Conservation (phyloP, 2,329 filamentous ascomycete genomes). For the Neofusicoccum sp. region DNA sequence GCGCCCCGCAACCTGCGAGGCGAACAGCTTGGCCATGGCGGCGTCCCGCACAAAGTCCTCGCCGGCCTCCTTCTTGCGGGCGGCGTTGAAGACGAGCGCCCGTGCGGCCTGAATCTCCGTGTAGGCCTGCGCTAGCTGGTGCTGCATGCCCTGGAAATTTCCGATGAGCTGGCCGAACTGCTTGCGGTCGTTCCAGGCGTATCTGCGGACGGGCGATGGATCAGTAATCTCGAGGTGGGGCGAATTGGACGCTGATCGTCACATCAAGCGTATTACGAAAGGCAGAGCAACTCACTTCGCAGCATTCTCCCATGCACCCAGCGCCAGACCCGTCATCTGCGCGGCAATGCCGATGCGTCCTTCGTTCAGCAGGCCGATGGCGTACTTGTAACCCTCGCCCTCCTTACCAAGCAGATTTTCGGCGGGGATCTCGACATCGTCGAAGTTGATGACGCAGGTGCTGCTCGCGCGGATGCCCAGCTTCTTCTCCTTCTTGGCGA, state of each 20-base stretch:
- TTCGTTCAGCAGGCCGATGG: conserved; percentile 90
- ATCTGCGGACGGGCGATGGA: conserved; percentile 47
- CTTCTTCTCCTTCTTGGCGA: conserved; percentile 99
- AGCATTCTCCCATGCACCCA: conserved; percentile 94
- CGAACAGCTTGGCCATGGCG: conserved; percentile 96
- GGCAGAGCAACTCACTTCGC: conserved; percentile 57
- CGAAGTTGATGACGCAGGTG: conserved; percentile 96
- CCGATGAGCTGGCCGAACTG: conserved; percentile 93
- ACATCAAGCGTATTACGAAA: background rate
- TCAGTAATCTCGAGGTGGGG: background rate
- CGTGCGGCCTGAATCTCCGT: conserved; percentile 89
- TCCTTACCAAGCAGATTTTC: conserved; percentile 84
- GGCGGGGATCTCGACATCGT: conserved; percentile 87
- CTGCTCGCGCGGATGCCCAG: conserved; percentile 93
- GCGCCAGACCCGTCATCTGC: conserved; percentile 95
- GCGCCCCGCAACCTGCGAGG: conserved; percentile 85
- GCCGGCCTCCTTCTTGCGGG: conserved; percentile 96
- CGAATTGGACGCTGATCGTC: background rate
- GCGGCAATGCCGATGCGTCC: conserved; percentile 96
- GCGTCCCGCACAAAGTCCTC: conserved; percentile 94
- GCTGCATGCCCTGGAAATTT: conserved; percentile 99
- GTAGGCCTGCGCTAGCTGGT: conserved; percentile 95
- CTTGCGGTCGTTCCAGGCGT: conserved; percentile 97
- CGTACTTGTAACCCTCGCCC: conserved; percentile 96
- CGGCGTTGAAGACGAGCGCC: conserved; percentile 91